Percentiles rank a stretch among this genome's conserved stretches.
These are phyloP conservation scores for Suhomyces panamericanus DNA, from an alignment of 1,139 yeast genomes.

Conservation along the genomic window DNA sequence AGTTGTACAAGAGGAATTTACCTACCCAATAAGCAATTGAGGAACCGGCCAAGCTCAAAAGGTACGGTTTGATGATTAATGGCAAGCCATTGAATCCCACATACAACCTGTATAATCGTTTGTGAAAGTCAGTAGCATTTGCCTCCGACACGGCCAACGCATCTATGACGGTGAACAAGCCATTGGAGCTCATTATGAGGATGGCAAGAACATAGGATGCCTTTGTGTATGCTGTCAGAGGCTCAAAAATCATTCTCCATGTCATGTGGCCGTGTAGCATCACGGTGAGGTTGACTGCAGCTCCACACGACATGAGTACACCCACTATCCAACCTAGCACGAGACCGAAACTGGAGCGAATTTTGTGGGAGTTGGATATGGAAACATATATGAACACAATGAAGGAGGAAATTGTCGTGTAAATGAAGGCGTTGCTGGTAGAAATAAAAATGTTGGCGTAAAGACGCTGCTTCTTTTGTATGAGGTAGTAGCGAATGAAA, in stretches of 20 bases:
- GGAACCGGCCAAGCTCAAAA: constrained; percentile 15
- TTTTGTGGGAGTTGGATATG: constrained; percentile 52
- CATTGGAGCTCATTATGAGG: constrained; percentile 33
- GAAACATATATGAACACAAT: constrained; percentile 40
- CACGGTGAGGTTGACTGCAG: constrained; percentile 43
- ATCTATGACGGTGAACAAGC: constrained; percentile 31
- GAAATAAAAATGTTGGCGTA: constrained; percentile 13
- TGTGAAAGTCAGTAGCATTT: constrained; percentile 22
- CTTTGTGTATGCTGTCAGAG: constrained; percentile 30
- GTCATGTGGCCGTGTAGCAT: constrained; percentile 19
- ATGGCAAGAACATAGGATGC: constrained; percentile 28
- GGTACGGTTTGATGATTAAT: constrained; percentile 20
- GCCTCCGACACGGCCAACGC: constrained; percentile 18
- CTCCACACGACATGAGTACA: constrained; percentile 50
- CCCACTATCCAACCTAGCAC: constrained; percentile 61
- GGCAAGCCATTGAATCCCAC: constrained; percentile 25
- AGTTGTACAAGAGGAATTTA: constrained; percentile 15
- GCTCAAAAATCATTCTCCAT: constrained; percentile 35
- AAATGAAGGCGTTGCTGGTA: constrained; percentile 13
- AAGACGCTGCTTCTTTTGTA: constrained; percentile 17
- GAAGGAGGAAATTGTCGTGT: constrained; percentile 14
- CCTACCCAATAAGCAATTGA: constrained; percentile 17
- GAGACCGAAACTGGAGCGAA: constrained; percentile 62
- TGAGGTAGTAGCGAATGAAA: constrained; percentile 25
- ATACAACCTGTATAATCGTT: constrained; percentile 29